Base-by-base conservation (phyloP, 2,329 filamentous ascomycete species). In the Ploettnerulaceae sp. region DNA sequence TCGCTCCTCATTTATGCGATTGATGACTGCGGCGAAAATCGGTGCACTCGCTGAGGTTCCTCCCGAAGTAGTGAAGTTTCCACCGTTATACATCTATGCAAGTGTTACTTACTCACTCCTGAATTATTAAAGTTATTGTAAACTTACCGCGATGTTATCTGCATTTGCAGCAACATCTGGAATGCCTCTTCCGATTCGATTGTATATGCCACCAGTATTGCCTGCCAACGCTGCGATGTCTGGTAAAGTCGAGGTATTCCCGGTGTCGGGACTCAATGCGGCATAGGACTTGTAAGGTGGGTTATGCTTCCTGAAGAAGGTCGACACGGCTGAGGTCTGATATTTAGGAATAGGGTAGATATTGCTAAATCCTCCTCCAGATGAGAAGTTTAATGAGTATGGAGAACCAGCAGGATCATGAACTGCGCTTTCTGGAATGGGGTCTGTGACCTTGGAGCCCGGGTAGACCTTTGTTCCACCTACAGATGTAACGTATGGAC, bases 291-390 rank as follows among this genome's bases (percentile, higher is more conserved):
- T 37, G 35, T 58, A 58, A 4, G 47, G 39, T 0, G 56, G 56
- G n/a, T 49, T 41, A 39, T 56, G 47, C 7, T 55, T 14, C 2
- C 47, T 42, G 31, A 59, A 60, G 38, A 60, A 62, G 3, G 51
- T 44, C 4, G 53, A 47, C 1, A 64, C 25, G 7, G 57, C 51
- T 1, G 54, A 47, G 7, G 61, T 57, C 53, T 78, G 75, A 58
- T 77, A 78, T 11, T 58, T 53, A 0, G 75, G 73, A 15, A 41
- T 21, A 1, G 3, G 71, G 72, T 34, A 73, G 57, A 61, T 73
- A 71, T 56, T 70, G 15, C 81, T 79, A 62, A 91, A 93, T 61
- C 91, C 86, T 48, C 81, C 70, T 11, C 82, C 81, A n/a, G 77
- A 83, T n/a, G n/a, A n/a, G n/a, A n/a, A n/a, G n/a, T n/a, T n/a